Evolutionary conservation across 768 basidiomycete species (phyloP).

Genomic region (Suillus ampliporus): DNA sequence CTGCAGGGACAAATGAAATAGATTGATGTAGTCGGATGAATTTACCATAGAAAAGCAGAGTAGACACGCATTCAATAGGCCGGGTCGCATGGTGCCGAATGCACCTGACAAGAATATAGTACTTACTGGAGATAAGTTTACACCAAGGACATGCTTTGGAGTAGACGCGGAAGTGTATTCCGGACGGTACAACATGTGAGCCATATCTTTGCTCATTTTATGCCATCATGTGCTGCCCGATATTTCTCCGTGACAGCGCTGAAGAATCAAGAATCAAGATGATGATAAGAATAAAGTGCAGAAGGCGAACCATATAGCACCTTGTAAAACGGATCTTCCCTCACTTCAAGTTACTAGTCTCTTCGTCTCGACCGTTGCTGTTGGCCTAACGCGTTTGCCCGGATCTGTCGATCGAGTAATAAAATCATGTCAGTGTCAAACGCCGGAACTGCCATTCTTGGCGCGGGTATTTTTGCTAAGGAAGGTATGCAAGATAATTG

Average conservation of each 20-base stretch:
- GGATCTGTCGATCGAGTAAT: background rate
- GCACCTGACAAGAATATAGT: background rate
- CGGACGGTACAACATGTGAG: background rate
- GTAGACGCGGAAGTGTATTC: background rate
- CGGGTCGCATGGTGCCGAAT: background rate
- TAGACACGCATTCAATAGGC: background rate
- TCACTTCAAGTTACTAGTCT: background rate
- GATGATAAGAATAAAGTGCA: background rate
- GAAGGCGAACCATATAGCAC: background rate
- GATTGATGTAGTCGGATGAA: background rate
- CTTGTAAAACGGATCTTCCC: background rate
- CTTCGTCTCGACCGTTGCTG: background rate
- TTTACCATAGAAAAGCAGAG: constrained; percentile 8
- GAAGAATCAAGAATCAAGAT: background rate
- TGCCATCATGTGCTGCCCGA: constrained; percentile 11
- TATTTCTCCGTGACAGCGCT: constrained; percentile 9
- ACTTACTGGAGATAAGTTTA: background rate
- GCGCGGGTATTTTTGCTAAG: constrained; percentile 79
- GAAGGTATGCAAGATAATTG: constrained; percentile 59
- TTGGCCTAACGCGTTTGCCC: background rate
- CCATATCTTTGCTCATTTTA: background rate
- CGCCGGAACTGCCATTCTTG: constrained; percentile 76
- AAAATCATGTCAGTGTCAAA: constrained; percentile 43
- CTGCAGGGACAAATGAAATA: constrained; percentile 6
- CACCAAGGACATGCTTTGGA: background rate